Evolutionary conservation across 768 basidiomycete genomes (phyloP), one percentile per base, ranked within the genome.

Genomic region (Lepiota brunneoincarnata): DNA sequence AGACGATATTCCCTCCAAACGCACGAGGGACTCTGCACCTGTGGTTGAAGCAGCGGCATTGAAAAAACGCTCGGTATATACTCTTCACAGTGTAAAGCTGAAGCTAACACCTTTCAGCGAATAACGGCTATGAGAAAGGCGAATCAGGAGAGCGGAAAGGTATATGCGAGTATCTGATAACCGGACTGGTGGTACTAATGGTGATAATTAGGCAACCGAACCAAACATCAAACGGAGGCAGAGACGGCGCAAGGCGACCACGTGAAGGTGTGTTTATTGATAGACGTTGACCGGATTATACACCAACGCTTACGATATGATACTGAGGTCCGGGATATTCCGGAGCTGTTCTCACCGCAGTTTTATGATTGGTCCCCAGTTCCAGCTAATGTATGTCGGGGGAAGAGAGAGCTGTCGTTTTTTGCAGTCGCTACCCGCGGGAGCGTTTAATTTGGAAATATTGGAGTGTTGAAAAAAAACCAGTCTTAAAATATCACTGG

Each of bases 11-110:
- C 24, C 45, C 17, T 23, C 48, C 28, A 54, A 54, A 15, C 53
- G 53, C 1, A 10, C 14, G 5, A 18, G 18, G 21, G 53, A 47
- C 15, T 15, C 21, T 35, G 15, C 18, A 10, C 53, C 24, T 10
- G 23, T 37, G 4, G 18, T 7, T 28, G 53, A 41, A 21, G 46
- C 3, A 10, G 31, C 17, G 2, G 26, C 37, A 14, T 31, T 37
- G 20, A 54, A 48, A 23, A 54, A 54, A 28, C 53, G 53, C 3
- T 41, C 17, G 38, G 53, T 54, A 41, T n/a, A 2, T 38, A n/a
- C 11, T 39, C 5, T 18, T 7, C 10, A 36, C 10, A 11, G 31
- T 34, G 31, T 37, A 5, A 15, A 36, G 23, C 15, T 2, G 34
- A n/a, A 11, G 14, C 28, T 54, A 20, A 54, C 21, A 11, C 6